phyloP scores from a whole-genome alignment of 2,329 filamentous ascomycete genomes.

The Blastomyces parvus region DNA sequence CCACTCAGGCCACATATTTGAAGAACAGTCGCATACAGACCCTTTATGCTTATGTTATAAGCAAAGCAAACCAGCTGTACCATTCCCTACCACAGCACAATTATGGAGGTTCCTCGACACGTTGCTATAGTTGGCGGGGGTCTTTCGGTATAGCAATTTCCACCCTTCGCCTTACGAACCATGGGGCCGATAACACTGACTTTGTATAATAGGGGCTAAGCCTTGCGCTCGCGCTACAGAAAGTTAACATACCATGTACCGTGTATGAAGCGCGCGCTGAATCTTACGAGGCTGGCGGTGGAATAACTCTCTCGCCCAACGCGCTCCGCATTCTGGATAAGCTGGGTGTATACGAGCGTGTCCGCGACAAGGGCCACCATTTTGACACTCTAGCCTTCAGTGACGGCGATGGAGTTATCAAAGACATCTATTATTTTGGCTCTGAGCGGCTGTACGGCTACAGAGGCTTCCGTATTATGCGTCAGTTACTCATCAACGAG shows the following conservation, averaged over 20 bases:
- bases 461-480: slow-evolving; percentile 45
- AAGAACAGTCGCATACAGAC: neutral
- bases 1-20: neutral
- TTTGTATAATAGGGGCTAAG: slow-evolving; percentile 37
- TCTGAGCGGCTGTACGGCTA: slow-evolving; percentile 43
- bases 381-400: slow-evolving; percentile 45
- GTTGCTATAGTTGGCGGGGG: neutral
- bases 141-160: neutral
- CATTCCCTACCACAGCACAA: neutral
- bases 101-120: neutral
- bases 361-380: slow-evolving; percentile 41
- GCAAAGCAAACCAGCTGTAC: neutral
- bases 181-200: neutral
- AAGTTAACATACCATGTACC: slow-evolving; percentile 41
- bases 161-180: neutral
- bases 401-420: slow-evolving; percentile 29
- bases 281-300: slow-evolving; percentile 43
- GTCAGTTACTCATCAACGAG: slow-evolving; percentile 43
- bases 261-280: slow-evolving; percentile 45
- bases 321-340: slow-evolving; percentile 46
- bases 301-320: slow-evolving; percentile 52
- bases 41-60: neutral
- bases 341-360: slow-evolving; percentile 40
- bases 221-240: slow-evolving; percentile 47
- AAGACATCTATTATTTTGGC: slow-evolving; percentile 42